Percentiles rank a stretch among this genome's conserved stretches.
These are phyloP conservation scores for Zygosaccharomyces bailii DNA, from an alignment of 805 yeast genomes.

Conservation along the genomic window DNA sequence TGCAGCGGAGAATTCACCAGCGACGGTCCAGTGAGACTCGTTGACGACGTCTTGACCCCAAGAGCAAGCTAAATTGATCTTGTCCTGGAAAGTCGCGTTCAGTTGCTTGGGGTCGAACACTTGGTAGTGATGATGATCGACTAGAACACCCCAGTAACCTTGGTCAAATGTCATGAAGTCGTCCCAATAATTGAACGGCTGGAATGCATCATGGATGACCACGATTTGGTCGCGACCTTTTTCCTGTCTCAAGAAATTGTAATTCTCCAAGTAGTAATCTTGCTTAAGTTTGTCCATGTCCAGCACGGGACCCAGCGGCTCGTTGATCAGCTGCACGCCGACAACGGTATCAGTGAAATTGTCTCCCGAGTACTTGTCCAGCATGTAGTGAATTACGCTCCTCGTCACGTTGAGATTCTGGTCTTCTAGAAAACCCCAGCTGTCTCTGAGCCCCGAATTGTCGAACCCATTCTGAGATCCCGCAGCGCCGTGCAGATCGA, in stretches of 20 bases:
- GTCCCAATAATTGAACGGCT: slow-evolving; percentile 60
- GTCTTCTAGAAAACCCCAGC: slow-evolving; percentile 48
- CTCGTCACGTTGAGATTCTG: slow-evolving; percentile 52
- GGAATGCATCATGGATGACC: slow-evolving; percentile 81
- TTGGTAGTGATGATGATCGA: slow-evolving; percentile 91
- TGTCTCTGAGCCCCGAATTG: slow-evolving; percentile 82
- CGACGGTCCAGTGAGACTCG: slow-evolving; percentile 70
- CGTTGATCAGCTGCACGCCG: slow-evolving; percentile 84
- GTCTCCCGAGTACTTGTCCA: slow-evolving; percentile 59
- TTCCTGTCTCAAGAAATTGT: slow-evolving; percentile 55
- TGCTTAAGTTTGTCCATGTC: slow-evolving; percentile 53
- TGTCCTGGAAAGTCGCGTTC: slow-evolving; percentile 55
- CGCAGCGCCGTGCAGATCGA: slow-evolving; percentile 94
- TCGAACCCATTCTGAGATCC: slow-evolving; percentile 97
- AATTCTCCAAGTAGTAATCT: slow-evolving; percentile 60
- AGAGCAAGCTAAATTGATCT: slow-evolving; percentile 51
- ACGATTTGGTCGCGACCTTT: slow-evolving; percentile 51
- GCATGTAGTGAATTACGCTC: slow-evolving; percentile 51
- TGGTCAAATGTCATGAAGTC: slow-evolving; percentile 44
- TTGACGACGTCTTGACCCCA: slow-evolving; percentile 44
- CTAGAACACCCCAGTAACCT: slow-evolving; percentile 59
- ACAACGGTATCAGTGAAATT: slow-evolving; percentile 67
- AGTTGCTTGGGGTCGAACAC: slow-evolving; percentile 69
- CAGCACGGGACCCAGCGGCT: slow-evolving; percentile 75
- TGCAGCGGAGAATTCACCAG: slow-evolving; percentile 92